phyloP scores from a whole-genome alignment of 2,329 filamentous ascomycete genomes.

The Aspergillus glaucus region DNA sequence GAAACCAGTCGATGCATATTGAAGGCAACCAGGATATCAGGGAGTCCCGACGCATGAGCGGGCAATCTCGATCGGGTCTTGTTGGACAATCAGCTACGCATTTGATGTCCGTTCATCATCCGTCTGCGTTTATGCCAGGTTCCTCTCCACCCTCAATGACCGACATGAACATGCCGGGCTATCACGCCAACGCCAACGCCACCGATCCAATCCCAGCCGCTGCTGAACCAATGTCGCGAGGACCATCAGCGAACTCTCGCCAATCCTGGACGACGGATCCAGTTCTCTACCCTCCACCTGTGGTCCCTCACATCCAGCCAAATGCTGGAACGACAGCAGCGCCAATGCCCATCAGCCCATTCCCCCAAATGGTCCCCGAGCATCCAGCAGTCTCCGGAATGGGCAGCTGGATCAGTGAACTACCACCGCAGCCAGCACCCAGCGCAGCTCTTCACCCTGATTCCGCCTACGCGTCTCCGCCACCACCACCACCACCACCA shows the following conservation, averaged over 20 bases:
- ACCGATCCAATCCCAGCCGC: slow-evolving; percentile 22
- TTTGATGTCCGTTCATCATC: slow-evolving; percentile 16
- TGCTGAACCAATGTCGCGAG: slow-evolving; percentile 28
- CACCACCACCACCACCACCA: slow-evolving; percentile 7
- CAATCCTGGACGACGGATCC: slow-evolving; percentile 35
- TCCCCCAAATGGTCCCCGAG: slow-evolving; percentile 10
- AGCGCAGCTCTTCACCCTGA: slow-evolving; percentile 15
- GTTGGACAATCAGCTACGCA: slow-evolving; percentile 7
- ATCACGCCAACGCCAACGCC: slow-evolving; percentile 4
- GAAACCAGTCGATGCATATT: slow-evolving; percentile 14
- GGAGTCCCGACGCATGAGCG: slow-evolving; percentile 15
- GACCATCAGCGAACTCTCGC: slow-evolving; percentile 27
- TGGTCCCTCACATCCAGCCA: slow-evolving; percentile 2
- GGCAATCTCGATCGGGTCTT: slow-evolving; percentile 7
- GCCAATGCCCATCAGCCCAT: slow-evolving; percentile 2
- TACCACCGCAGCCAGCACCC: slow-evolving; percentile 1
- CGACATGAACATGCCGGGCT: slow-evolving; percentile 12
- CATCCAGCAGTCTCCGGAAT: slow-evolving; percentile 14
- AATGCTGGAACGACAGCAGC: slow-evolving; percentile 8
- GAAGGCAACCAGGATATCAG: slow-evolving; percentile 30
- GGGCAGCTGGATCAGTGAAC: slow-evolving; percentile 17
- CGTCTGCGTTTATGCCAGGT: slow-evolving; percentile 31
- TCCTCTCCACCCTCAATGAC: slow-evolving; percentile 18
- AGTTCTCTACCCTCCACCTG: slow-evolving; percentile 19
- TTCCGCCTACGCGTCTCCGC: slow-evolving; percentile 9